These are phyloP conservation scores for Apium graveolens DNA, from an alignment of 129 eudicot species.

Conservation along the genomic window DNA sequence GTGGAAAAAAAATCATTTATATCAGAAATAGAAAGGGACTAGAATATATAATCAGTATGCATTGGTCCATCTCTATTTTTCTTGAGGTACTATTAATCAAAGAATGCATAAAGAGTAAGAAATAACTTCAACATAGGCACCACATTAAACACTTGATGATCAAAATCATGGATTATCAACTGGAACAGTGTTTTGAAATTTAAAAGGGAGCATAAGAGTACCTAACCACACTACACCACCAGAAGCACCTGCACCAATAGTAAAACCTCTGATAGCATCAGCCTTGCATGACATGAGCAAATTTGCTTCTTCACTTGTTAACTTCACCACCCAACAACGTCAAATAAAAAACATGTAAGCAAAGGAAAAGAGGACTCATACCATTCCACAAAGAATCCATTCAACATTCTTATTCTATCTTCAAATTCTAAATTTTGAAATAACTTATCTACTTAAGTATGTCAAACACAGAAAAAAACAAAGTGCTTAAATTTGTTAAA, in stretches of 20 bases:
- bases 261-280: slow-evolving; percentile 36
- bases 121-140: not conserved
- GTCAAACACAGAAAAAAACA: not conserved
- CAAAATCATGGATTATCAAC: not conserved
- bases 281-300: slow-evolving; percentile 42
- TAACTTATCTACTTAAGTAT: not conserved
- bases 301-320: slow-evolving; percentile 57
- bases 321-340: slow-evolving; percentile 31
- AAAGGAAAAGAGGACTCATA: not conserved
- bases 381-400: not conserved
- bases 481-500: not conserved
- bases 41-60: not conserved
- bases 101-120: not conserved
- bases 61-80: not conserved
- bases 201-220: slow-evolving; percentile 14
- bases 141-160: not conserved
- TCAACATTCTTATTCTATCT: not conserved
- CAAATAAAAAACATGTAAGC: not conserved
- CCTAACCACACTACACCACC: slow-evolving; percentile 58
- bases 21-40: not conserved
- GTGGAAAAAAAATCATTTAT: not conserved
- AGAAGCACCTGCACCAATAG: slow-evolving; percentile 48
- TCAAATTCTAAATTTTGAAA: not conserved
- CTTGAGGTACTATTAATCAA: not conserved
- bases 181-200: not conserved